A percentile compares a stretch with the other conserved stretches of the same genome.
phyloP scores from a whole-genome alignment of 2,329 filamentous ascomycete genomes.

The Cryphonectria carpinicola region DNA sequence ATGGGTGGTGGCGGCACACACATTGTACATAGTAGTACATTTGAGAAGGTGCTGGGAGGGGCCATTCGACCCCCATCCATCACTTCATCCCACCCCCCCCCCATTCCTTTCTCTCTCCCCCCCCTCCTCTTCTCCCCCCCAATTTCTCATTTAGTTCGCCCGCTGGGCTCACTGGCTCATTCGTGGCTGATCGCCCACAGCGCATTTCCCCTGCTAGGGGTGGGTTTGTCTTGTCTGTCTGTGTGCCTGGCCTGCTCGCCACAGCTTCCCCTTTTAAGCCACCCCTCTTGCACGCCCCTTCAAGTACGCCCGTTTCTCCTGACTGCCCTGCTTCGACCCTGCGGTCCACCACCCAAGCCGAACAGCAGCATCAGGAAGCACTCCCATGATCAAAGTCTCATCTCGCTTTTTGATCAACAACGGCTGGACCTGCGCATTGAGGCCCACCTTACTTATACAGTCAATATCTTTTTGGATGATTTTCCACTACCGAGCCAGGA shows the following conservation, averaged over 20 bases:
- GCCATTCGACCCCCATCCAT: not conserved
- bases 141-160: not conserved
- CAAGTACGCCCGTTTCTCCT: not conserved
- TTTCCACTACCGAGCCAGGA: not conserved
- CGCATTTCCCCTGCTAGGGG: conserved; percentile 2
- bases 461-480: not conserved
- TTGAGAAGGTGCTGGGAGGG: not conserved
- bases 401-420: not conserved
- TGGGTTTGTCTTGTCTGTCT: conserved; percentile 2
- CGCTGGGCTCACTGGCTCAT: conserved; percentile 1
- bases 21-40: not conserved
- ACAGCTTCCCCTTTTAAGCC: conserved; percentile 17
- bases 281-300: not conserved
- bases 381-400: not conserved
- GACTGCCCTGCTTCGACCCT: not conserved
- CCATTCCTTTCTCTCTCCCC: not conserved
- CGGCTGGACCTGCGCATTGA: not conserved
- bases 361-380: not conserved
- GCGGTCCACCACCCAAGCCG: not conserved
- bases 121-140: not conserved
- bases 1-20: not conserved
- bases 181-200: not conserved
- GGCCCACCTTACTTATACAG: not conserved
- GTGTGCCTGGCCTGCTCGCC: conserved; percentile 11
- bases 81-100: not conserved